A percentile compares a stretch with the other conserved stretches of the same genome.
These are phyloP conservation scores for Sclerotinia nivalis DNA, from an alignment of 2,329 filamentous ascomycete genomes.

Conservation along the genomic window DNA sequence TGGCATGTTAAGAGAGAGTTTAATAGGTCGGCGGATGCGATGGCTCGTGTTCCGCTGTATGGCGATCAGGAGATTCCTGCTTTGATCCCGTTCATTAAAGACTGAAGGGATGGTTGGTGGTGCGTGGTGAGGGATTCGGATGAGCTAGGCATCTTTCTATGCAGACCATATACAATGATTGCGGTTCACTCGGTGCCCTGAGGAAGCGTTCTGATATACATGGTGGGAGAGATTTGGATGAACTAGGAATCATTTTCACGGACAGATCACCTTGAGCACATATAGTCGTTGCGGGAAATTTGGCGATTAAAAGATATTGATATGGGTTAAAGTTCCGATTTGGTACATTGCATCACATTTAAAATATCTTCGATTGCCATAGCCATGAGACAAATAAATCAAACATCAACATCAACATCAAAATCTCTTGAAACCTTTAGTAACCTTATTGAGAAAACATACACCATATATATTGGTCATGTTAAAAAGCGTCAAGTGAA, in stretches of 20 bases:
- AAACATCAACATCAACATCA: neutral
- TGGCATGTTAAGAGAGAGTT: constrained; percentile 25
- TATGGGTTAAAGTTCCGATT: neutral
- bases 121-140: neutral
- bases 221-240: neutral
- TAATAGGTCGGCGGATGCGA: constrained; percentile 16
- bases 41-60: constrained; percentile 13
- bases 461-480: neutral
- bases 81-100: neutral
- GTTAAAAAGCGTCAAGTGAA: neutral
- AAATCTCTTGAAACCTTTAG: neutral
- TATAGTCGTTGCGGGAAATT: neutral
- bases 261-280: no score
- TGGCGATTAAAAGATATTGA: neutral
- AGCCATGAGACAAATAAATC: no score
- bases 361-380: fast-evolving
- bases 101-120: neutral
- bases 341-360: neutral
- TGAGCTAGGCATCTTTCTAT: neutral
- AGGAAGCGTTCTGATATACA: no score
- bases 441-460: neutral
- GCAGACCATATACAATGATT: neutral
- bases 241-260: neutral
- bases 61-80: neutral
- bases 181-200: no score